Percentiles rank a stretch among this genome's conserved stretches.
Conservation (phyloP, 768 basidiomycete genomes). For the Kwoniella bestiolae region DNA sequence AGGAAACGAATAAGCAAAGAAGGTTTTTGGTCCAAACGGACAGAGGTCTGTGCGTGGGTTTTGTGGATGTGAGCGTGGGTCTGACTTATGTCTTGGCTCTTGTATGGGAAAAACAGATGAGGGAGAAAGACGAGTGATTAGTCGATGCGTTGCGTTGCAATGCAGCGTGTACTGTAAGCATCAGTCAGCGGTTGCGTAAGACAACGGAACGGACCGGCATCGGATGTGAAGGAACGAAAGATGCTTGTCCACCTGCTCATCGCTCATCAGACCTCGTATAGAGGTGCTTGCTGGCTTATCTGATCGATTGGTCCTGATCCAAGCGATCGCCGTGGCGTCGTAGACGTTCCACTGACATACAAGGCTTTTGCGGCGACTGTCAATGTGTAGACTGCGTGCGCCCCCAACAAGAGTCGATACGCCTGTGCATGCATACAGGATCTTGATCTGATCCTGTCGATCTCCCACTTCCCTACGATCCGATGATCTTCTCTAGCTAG, state of each 20-base stretch:
- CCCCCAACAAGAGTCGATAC: too few species aligned
- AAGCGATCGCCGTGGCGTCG: neutral
- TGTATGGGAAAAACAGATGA: too few species aligned
- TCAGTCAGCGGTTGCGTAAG: neutral
- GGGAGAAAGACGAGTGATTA: neutral
- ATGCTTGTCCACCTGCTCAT: neutral
- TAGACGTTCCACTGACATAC: neutral
- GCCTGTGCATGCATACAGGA: neutral
- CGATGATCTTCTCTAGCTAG: neutral
- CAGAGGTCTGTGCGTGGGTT: neutral
- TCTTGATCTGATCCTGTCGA: neutral
- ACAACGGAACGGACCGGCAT: neutral
- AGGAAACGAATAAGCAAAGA: neutral
- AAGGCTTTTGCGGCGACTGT: neutral
- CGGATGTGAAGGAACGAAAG: conserved; percentile 14
- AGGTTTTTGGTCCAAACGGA: neutral
- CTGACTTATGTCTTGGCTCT: neutral
- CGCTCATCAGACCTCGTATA: too few species aligned
- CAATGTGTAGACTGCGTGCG: too few species aligned
- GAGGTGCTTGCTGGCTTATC: neutral
- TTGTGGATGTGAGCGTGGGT: neutral
- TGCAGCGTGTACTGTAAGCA: too few species aligned
- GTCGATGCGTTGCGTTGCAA: too few species aligned
- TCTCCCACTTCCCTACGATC: too few species aligned
- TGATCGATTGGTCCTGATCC: too few species aligned